These are phyloP conservation scores for Psophocarpus tetragonolobus DNA, from an alignment of 306 rosid genomes.

Conservation along the genomic window DNA sequence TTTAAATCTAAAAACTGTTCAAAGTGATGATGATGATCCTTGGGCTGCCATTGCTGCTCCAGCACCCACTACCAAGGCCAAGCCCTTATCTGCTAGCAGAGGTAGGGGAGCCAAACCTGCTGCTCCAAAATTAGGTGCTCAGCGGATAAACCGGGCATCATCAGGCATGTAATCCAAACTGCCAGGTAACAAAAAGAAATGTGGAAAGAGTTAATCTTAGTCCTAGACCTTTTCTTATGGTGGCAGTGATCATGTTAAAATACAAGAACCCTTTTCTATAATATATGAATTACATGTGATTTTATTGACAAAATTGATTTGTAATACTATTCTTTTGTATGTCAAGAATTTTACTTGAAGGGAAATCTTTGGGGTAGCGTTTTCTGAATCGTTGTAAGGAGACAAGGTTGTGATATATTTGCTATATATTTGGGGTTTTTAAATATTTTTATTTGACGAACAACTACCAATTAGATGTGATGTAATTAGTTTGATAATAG, in stretches of 20 bases:
- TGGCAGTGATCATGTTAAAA: constrained; percentile 35
- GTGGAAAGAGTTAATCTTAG: not conserved
- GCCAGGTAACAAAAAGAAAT: constrained; percentile 22
- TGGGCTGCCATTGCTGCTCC: constrained; percentile 99
- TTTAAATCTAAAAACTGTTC: constrained; percentile 52
- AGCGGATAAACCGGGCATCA: constrained; percentile 81
- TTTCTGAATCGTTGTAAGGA: constrained; percentile 2
- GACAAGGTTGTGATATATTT: not conserved
- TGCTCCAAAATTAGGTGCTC: constrained; percentile 89
- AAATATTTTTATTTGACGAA: not conserved
- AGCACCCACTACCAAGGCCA: constrained; percentile 81
- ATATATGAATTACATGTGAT: constrained; percentile 26
- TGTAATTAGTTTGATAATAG: constrained; percentile 18
- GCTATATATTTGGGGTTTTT: not conserved
- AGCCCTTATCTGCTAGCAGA: constrained; percentile 67
- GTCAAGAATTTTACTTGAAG: constrained; percentile 19
- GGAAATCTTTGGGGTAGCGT: constrained; percentile 34
- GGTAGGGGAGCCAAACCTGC: constrained; percentile 83
- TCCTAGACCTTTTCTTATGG: constrained; percentile 18
- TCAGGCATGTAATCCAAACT: constrained; percentile 58
- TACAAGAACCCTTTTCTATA: constrained; percentile 17
- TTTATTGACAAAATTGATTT: constrained; percentile 38
- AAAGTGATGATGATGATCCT: constrained; percentile 73
- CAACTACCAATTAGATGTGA: not conserved
- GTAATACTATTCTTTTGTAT: constrained; percentile 41